These are phyloP conservation scores for Xylariaceae sp. DNA, from an alignment of 2,329 filamentous ascomycete species.

Conservation along the genomic window DNA sequence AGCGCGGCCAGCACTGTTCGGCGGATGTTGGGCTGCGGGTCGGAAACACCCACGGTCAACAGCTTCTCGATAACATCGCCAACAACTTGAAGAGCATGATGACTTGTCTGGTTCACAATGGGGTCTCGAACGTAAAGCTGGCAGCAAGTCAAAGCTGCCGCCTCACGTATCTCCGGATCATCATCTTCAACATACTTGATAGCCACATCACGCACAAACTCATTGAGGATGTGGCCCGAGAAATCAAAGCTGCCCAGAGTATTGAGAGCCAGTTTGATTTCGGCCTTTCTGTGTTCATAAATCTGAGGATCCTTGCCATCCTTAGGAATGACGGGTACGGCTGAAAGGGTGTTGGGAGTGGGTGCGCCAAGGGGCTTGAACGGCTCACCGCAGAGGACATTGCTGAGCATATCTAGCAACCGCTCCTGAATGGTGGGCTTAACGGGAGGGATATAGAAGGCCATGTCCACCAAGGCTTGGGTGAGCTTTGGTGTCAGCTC, in stretches of 20 bases:
- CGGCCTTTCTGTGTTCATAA: conserved; percentile 75
- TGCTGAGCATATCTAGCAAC: conserved; percentile 88
- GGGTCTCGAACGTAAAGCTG: conserved; percentile 96
- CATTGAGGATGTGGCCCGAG: conserved; percentile 84
- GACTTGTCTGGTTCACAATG: conserved; percentile 96
- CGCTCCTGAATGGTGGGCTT: conserved; percentile 91
- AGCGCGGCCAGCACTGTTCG: conserved; percentile 83
- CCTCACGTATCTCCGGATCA: conserved; percentile 87
- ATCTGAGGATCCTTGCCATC: conserved; percentile 80
- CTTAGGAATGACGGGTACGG: conserved; percentile 78
- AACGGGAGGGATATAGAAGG: conserved; percentile 94
- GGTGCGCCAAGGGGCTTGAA: conserved; percentile 92
- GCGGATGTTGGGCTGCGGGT: conserved; percentile 84
- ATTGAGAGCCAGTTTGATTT: conserved; percentile 89
- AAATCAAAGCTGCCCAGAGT: conserved; percentile 99
- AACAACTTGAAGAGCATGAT: conserved; percentile 94
- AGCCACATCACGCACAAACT: conserved; percentile 96
- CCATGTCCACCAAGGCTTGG: conserved; percentile 95
- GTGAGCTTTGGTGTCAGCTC: conserved; percentile 91
- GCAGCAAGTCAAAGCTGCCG: conserved; percentile 92
- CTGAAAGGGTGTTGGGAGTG: conserved; percentile 71
- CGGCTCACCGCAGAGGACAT: conserved; percentile 85
- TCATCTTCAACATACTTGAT: conserved; percentile 98
- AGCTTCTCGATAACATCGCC: conserved; percentile 97
- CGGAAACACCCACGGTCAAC: conserved; percentile 88